A percentile compares a stretch with the other conserved stretches of the same genome.
Conservation (phyloP, 441 rosid genomes). For the Erodium moschatum region DNA sequence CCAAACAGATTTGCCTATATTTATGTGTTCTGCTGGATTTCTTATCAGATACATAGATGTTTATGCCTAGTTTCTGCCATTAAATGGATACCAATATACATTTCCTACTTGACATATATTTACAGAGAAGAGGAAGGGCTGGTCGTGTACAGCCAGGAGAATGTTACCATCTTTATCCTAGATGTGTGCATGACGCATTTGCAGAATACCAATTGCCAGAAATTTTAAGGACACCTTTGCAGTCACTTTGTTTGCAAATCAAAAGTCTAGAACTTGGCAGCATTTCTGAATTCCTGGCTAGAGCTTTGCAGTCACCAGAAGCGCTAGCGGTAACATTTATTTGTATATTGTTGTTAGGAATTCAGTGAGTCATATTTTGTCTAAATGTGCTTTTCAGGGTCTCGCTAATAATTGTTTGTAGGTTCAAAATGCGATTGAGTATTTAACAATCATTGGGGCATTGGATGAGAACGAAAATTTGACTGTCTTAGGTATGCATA, state of each 20-base stretch:
- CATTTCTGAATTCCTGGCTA: conserved; percentile 82
- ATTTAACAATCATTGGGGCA: conserved; percentile 84
- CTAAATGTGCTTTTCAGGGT: neutral
- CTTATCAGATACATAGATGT: neutral
- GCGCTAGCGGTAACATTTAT: conserved; percentile 55
- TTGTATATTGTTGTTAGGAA: neutral
- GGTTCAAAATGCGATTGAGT: conserved; percentile 92
- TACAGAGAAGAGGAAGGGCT: conserved; percentile 93
- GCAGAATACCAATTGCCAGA: conserved; percentile 96
- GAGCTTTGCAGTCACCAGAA: conserved; percentile 92
- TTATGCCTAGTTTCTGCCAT: conserved; percentile 6
- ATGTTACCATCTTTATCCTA: conserved; percentile 90
- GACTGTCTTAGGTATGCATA: conserved; percentile 75
- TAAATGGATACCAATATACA: conserved; percentile 6
- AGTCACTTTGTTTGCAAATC: conserved; percentile 98
- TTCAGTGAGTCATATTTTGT: neutral
- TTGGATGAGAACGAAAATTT: conserved; percentile 83
- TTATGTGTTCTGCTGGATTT: neutral
- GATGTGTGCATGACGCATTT: conserved; percentile 85
- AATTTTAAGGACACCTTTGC: conserved; percentile 91
- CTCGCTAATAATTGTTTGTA: conserved; percentile 17
- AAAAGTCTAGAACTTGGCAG: conserved; percentile 85
- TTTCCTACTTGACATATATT: conserved; percentile 17
- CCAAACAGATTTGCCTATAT: neutral
- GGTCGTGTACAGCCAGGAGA: conserved; percentile 95